Base-by-base conservation (phyloP, 1,284 basidiomycete genomes). In the Apiotrichum montevideense region DNA sequence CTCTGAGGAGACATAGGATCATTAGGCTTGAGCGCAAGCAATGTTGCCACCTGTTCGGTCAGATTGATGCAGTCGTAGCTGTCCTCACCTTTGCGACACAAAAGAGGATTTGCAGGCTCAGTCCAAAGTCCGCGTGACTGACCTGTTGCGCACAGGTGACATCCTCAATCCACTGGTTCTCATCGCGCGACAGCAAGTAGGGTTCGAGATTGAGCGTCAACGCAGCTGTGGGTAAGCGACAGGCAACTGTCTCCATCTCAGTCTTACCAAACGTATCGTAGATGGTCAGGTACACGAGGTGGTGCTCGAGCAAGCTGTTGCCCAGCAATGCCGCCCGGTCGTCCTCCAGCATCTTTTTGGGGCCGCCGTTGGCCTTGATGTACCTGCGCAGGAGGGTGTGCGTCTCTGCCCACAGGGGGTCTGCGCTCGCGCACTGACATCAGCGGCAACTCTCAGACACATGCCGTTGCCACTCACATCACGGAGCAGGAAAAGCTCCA, bases 261-360 rank as follows among this genome's bases (percentile, higher is more conserved):
- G 6, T 6, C 56, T 51, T 21, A 55, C 57, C 57, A 9, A 60
- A 60, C 0, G 55, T 52, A 48, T 60, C 58, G 49, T 60, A 60
- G 9, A 54, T 10, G 0, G 58, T 35, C 13, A 60, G 35, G 14
- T 60, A 60, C 33, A 60, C 58, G 3, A 60, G 46, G 14, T 60
- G 58, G 35, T 60, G 55, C 15, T 54, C 58, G 1, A 57, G 41
- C 29, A 60, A 37, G n/a, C 55, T 54, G 47, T 52, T 54, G 8
- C 52, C 42, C 21, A 46, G 41, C 14, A 44, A 9, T 11, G 55
- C 21, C 4, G 45, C 48, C 7, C 55, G 40, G 39, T 47, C 55
- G 9, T 46, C 50, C 13, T 51, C 55, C 2, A 60, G 45, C 48
- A 60, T 46, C 34, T 43, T 32, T n/a, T 46, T 32, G 3, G 52